A percentile compares a stretch with the other conserved stretches of the same genome.
Conservation (phyloP, 2,329 filamentous ascomycete genomes). For the Ceratocystis smalleyi region DNA sequence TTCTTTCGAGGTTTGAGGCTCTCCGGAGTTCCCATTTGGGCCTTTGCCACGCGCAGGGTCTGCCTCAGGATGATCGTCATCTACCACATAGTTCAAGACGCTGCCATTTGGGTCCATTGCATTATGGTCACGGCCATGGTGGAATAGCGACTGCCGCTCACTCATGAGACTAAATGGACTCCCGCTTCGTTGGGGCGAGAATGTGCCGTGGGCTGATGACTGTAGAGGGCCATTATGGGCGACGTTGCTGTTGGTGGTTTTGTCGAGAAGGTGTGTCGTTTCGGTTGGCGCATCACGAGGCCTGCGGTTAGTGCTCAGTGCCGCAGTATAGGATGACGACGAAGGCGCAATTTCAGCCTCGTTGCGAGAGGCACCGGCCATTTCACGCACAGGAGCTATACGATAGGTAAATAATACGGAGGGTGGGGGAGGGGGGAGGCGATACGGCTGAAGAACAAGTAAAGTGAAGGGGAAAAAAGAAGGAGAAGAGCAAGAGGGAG, state of each 20-base stretch:
- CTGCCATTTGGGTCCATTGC: neutral
- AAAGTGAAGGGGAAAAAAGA: neutral
- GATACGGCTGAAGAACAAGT: neutral
- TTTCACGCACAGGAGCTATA: neutral
- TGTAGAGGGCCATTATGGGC: neutral
- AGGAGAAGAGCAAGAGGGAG: too few species aligned
- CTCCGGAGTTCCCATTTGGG: neutral
- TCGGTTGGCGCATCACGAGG: conserved; percentile 1
- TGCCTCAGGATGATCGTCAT: neutral
- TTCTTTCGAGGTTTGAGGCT: conserved; percentile 6
- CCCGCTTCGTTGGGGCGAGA: neutral
- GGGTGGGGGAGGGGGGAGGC: neutral
- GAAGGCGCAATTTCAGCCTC: neutral
- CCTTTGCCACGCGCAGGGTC: neutral
- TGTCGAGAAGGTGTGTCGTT: conserved; percentile 7
- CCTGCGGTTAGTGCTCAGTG: neutral
- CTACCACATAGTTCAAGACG: neutral
- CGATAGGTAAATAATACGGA: neutral
- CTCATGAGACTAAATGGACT: conserved; percentile 12
- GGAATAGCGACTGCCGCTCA: conserved; percentile 6
- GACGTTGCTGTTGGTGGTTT: neutral
- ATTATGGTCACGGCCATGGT: neutral
- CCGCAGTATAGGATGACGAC: neutral
- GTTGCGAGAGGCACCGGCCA: neutral
- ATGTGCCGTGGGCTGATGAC: conserved; percentile 1